Evolutionary conservation across 2,329 filamentous ascomycete species (phyloP).

Genomic region (Fusarium nisikadoi): DNA sequence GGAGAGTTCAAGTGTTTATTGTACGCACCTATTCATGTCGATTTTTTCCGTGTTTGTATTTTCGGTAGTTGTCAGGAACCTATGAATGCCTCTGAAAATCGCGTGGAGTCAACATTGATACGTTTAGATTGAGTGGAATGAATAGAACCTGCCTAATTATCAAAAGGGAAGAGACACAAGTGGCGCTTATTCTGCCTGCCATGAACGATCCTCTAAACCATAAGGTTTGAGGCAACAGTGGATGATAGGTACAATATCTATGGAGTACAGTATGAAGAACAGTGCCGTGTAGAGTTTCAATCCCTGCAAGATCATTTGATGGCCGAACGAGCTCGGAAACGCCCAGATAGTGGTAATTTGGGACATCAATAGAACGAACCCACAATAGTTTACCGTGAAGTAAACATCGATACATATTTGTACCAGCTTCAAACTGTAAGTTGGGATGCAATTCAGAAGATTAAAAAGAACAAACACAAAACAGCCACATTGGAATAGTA

Average conservation of each 20-base stretch:
- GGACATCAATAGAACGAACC: too few species aligned
- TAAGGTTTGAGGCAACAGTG: not conserved
- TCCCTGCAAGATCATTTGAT: not conserved
- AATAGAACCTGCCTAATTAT: not conserved
- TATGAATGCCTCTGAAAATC: not conserved
- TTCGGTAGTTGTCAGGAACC: not conserved
- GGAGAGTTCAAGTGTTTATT: not conserved
- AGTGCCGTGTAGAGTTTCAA: not conserved
- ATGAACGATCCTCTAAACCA: not conserved
- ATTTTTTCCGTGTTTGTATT: not conserved
- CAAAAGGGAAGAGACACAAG: not conserved
- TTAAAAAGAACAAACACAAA: not conserved
- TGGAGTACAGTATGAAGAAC: not conserved
- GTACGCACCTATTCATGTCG: not conserved
- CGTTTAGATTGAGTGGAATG: not conserved
- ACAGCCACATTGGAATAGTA: constrained; percentile 19
- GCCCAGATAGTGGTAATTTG: not conserved
- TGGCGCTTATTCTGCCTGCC: not conserved
- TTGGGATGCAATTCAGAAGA: not conserved
- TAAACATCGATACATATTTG: too few species aligned
- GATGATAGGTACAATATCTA: not conserved
- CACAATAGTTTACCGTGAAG: not conserved
- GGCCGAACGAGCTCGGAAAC: not conserved
- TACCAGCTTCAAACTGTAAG: not conserved
- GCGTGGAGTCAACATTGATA: not conserved